Percentiles rank a stretch among this genome's conserved stretches.
phyloP scores from a whole-genome alignment of 2,329 filamentous ascomycete genomes.

The Magnaporthiopsis poae region DNA sequence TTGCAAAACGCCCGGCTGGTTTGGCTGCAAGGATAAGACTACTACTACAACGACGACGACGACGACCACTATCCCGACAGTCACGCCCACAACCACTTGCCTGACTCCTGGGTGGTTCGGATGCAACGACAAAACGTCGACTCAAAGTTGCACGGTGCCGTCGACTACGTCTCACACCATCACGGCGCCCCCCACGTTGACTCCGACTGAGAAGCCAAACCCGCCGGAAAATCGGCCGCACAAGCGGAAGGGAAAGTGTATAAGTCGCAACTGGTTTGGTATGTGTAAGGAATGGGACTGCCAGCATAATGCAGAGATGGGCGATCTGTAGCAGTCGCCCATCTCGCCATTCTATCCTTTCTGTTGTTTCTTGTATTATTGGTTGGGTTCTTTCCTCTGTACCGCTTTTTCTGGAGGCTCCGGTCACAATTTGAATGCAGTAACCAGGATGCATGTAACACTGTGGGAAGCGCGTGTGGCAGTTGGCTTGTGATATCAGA shows the following conservation, averaged over 20 bases:
- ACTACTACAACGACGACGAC: constrained; percentile 18
- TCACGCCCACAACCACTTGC: constrained; percentile 17
- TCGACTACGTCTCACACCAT: constrained; percentile 18
- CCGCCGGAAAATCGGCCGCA: constrained; percentile 16
- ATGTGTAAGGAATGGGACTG: constrained; percentile 29
- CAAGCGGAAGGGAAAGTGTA: constrained; percentile 22
- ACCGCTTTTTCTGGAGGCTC: not conserved
- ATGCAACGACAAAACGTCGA: constrained; percentile 14
- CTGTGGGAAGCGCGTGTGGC: not conserved
- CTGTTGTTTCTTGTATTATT: not conserved
- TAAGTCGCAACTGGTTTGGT: constrained; percentile 31
- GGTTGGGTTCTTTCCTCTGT: not conserved
- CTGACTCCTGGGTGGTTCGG: constrained; percentile 15
- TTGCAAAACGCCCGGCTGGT: constrained; percentile 55
- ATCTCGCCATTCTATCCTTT: not conserved
- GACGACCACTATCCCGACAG: constrained; percentile 14
- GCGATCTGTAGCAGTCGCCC: not conserved
- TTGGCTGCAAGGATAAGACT: constrained; percentile 51
- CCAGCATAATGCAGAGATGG: constrained; percentile 16
- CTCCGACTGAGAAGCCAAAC: constrained; percentile 15
- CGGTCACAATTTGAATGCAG: not conserved
- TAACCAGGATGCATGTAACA: not conserved
- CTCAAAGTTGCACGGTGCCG: constrained; percentile 9
- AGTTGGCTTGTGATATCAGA: not conserved
- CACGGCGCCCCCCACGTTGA: constrained; percentile 22